Base-by-base conservation (phyloP, 2,329 filamentous ascomycete species). In the Septoria linicola region DNA sequence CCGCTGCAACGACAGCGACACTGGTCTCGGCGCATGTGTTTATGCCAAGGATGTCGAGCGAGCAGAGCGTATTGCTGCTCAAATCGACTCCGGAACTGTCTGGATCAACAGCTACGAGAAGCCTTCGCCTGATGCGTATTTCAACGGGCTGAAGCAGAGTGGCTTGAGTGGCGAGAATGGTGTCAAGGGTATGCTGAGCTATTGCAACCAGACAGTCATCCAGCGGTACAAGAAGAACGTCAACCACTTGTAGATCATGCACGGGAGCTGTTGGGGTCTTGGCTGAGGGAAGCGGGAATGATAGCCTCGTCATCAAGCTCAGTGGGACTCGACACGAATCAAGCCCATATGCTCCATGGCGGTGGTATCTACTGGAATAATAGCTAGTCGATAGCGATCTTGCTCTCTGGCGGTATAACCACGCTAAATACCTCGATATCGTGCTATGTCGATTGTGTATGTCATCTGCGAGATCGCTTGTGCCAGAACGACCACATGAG, bases 1-100 rank as follows among this genome's bases (percentile, higher is more conserved):
- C 59, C 73, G 91, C 41, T 95, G 96, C 89, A 96, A 96, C 64
- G 89, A 95, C 68, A 93, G 88, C 72, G 84, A 95, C 59, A 95
- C 95, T 66, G 91, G 91, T 4, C 77, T 96, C 55, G 96, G 91
- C 4, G 91, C 89, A 17, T 95, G 88, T 65, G 89, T 96, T 62
- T 96, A 91, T 90, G 95, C 89, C 51, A 93, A 92, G 70, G 89
- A 96, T 66, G 81, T 83, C 3, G 76, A 75, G 43, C 84, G 78
- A 65, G 91, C 85, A 13, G 83, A 89, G 63, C 79, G 87, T 67
- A 77, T 96, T 46, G 82, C 85, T 36, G 85, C 92, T 50, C 77
- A 83, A 44, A 82, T 96, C 41, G 89, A 96, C 68, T 89, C 91
- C 42, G 91, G 91, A 41, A 96, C 91, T 3, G 90, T 96, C 41